A percentile compares a stretch with the other conserved stretches of the same genome.
These are phyloP conservation scores for Pisolithus thermaeus DNA, from an alignment of 1,284 basidiomycete genomes.

Conservation along the genomic window DNA sequence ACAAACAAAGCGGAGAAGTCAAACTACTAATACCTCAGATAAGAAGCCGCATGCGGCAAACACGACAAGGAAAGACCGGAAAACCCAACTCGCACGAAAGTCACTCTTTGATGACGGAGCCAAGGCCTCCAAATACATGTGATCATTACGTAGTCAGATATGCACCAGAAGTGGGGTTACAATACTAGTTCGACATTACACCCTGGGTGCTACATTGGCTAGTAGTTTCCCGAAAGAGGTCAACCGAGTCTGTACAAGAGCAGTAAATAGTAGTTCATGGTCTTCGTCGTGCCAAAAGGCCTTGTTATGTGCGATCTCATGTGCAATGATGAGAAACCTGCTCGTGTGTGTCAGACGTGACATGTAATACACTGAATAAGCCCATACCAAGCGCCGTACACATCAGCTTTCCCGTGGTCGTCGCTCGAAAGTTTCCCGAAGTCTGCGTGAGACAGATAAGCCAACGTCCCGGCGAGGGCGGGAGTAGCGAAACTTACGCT, in stretches of 20 bases:
- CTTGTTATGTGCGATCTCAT: slow-evolving; percentile 11
- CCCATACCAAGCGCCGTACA: slow-evolving; percentile 7
- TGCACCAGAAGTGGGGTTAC: too few species aligned
- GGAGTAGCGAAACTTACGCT: slow-evolving; percentile 5
- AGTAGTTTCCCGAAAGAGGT: neutral
- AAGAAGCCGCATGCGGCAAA: too few species aligned
- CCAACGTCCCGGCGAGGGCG: neutral
- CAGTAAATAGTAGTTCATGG: slow-evolving; percentile 8
- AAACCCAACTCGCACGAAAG: too few species aligned
- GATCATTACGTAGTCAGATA: too few species aligned
- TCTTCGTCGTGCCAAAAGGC: slow-evolving; percentile 10
- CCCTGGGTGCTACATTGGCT: neutral
- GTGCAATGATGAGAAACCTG: slow-evolving; percentile 12
- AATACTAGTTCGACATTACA: too few species aligned
- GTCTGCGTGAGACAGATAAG: neutral
- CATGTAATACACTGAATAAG: too few species aligned
- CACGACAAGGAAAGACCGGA: too few species aligned
- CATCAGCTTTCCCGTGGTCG: neutral
- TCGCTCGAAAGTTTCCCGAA: neutral
- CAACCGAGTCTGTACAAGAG: neutral
- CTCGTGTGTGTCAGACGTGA: neutral
- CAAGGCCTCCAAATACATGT: too few species aligned
- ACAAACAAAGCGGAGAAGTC: too few species aligned
- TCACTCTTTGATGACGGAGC: too few species aligned
- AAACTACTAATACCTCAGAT: too few species aligned